A percentile compares a stretch with the other conserved stretches of the same genome.
Conservation (phyloP, 2,329 filamentous ascomycete genomes). For the Coniochaeta sp. region DNA sequence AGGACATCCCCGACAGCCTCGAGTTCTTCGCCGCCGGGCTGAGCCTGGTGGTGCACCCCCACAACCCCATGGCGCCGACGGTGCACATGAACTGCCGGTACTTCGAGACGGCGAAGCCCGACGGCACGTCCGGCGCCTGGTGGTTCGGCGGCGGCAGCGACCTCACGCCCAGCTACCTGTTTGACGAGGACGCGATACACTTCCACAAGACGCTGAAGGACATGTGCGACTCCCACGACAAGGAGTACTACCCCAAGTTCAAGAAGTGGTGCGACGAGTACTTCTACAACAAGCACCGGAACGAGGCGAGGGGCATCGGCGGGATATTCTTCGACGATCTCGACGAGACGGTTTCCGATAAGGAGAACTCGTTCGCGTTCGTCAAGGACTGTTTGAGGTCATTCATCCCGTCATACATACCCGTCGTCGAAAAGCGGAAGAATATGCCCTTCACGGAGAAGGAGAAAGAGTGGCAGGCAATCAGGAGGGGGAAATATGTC, state of each 20-base stretch:
- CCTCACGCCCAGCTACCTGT: conserved; percentile 86
- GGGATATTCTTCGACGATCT: conserved; percentile 99
- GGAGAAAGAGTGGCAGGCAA: conserved; percentile 95
- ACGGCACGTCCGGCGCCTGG: conserved; percentile 80
- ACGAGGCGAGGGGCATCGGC: conserved; percentile 79
- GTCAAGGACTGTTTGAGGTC: conserved; percentile 76
- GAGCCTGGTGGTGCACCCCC: conserved; percentile 86
- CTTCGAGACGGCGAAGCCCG: conserved; percentile 87
- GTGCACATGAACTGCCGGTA: conserved; percentile 98
- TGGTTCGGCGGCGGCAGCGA: conserved; percentile 98
- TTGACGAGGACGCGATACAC: conserved; percentile 93
- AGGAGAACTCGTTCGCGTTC: conserved; percentile 86
- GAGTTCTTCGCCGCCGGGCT: conserved; percentile 95
- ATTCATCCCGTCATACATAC: conserved; percentile 85
- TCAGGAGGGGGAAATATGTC: conserved; percentile 89
- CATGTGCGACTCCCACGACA: conserved; percentile 88
- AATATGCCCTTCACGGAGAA: conserved; percentile 81
- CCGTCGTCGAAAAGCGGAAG: conserved; percentile 81
- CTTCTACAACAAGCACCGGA: conserved; percentile 88
- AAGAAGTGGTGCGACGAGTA: conserved; percentile 99
- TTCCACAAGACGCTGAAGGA: conserved; percentile 94
- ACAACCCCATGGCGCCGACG: conserved; percentile 94
- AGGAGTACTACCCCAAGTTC: conserved; percentile 85
- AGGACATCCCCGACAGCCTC: conserved; percentile 62
- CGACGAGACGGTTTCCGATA: conserved; percentile 77